Conservation (phyloP, 306 rosid genomes). For the Leucaena leucocephala region DNA sequence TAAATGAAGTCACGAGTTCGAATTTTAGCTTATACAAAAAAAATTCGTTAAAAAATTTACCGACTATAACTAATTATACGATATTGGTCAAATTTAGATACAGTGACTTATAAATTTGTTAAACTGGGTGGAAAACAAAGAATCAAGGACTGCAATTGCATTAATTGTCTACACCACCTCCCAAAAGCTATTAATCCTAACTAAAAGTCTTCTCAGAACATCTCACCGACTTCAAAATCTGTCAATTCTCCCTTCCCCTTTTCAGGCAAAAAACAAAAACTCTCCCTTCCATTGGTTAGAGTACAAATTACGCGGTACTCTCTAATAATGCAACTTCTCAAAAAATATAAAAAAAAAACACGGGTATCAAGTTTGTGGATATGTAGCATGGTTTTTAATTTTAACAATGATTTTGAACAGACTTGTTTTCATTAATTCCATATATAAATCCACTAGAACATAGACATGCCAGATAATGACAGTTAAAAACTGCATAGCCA, state of each 20-base stretch:
- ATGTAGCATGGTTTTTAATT: not conserved
- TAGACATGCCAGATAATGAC: not conserved
- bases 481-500: not conserved
- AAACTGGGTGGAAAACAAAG: too few species aligned
- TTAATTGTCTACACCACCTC: not conserved
- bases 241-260: too few species aligned
- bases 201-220: not conserved
- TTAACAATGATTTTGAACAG: not conserved
- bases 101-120: too few species aligned
- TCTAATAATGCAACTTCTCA: not conserved
- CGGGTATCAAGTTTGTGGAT: not conserved
- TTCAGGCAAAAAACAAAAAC: too few species aligned
- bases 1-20: too few species aligned
- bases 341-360: not conserved
- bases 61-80: too few species aligned
- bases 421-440: not conserved
- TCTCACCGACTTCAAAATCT: not conserved
- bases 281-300: too few species aligned
- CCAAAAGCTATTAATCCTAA: not conserved
- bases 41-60: too few species aligned
- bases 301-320: too few species aligned
- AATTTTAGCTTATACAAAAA: too few species aligned
- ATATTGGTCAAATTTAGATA: too few species aligned
- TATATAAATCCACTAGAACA: not conserved
- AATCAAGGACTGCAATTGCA: not conserved